Percentiles rank a stretch among this genome's conserved stretches.
Evolutionary conservation across 148 eudicot genomes (phyloP).

Genomic region (Suaeda aralocaspica): DNA sequence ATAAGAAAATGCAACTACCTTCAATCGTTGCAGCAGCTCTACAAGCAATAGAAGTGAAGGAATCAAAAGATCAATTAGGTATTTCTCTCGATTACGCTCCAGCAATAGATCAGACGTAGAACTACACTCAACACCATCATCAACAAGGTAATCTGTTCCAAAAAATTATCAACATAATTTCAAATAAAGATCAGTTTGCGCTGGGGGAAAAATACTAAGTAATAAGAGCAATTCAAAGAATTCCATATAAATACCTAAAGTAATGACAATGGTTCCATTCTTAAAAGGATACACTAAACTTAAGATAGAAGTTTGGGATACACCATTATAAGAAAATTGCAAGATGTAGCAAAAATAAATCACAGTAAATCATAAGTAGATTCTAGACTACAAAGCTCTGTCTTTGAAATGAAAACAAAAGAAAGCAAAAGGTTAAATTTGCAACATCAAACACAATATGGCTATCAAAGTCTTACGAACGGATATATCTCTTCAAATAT

Average conservation of each 20-base stretch:
- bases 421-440: too few relatives aligned
- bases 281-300: neutral
- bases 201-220: neutral
- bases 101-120: conserved; percentile 85
- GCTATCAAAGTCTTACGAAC: neutral
- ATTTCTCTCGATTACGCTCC: conserved; percentile 94
- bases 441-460: too few relatives aligned
- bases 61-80: conserved; percentile 74
- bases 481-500: neutral
- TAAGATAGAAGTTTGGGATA: neutral
- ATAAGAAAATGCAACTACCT: conserved; percentile 41
- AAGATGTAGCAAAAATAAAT: neutral
- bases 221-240: neutral
- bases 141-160: conserved; percentile 92
- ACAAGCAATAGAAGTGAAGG: conserved; percentile 66
- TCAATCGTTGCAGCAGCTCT: conserved; percentile 69
- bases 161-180: neutral
- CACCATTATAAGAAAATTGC: neutral
- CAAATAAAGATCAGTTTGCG: too few relatives aligned
- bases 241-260: neutral
- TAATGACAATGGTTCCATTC: neutral
- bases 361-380: too few relatives aligned
- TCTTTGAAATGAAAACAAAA: neutral
- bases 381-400: neutral
- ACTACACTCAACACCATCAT: conserved; percentile 91